A percentile compares a stretch with the other conserved stretches of the same genome.
Evolutionary conservation across 2,329 filamentous ascomycete genomes (phyloP).

Genomic region (Dendrostoma leiphaemia): DNA sequence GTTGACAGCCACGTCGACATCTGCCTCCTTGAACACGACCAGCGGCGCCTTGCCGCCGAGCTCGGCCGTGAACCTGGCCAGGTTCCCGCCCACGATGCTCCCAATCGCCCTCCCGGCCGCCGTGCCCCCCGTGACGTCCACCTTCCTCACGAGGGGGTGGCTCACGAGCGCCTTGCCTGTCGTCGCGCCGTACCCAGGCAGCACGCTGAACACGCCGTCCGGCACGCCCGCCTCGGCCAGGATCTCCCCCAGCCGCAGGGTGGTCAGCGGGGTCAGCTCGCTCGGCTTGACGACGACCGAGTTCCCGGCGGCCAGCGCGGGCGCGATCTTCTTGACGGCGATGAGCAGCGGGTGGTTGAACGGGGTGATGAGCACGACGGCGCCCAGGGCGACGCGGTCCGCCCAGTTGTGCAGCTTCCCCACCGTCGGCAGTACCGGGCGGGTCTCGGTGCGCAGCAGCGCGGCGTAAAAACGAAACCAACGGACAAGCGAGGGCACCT

Average conservation of each 20-base stretch:
- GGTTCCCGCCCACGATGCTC: conserved; percentile 61
- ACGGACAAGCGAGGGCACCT: conserved; percentile 62
- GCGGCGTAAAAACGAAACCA: conserved; percentile 74
- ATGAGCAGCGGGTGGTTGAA: conserved; percentile 60
- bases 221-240: conserved; percentile 68
- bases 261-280: conserved; percentile 61
- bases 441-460: conserved; percentile 65
- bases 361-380: conserved; percentile 55
- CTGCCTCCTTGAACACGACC: conserved; percentile 64
- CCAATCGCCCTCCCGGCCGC: conserved; percentile 67
- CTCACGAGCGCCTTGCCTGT: conserved; percentile 54
- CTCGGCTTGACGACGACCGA: conserved; percentile 60
- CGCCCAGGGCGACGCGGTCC: conserved; percentile 54
- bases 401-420: conserved; percentile 59
- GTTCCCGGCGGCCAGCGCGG: conserved; percentile 59
- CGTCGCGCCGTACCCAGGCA: conserved; percentile 51
- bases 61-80: conserved; percentile 70
- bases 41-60: conserved; percentile 71
- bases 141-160: conserved; percentile 57
- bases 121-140: conserved; percentile 76
- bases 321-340: conserved; percentile 59
- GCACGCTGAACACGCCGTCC: conserved; percentile 65
- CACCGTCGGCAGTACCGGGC: conserved; percentile 62
- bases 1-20: conserved; percentile 65
- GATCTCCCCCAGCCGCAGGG: conserved; percentile 58